These are phyloP conservation scores for Puccinia hordei DNA, from an alignment of 1,284 basidiomycete genomes.

Conservation along the genomic window DNA sequence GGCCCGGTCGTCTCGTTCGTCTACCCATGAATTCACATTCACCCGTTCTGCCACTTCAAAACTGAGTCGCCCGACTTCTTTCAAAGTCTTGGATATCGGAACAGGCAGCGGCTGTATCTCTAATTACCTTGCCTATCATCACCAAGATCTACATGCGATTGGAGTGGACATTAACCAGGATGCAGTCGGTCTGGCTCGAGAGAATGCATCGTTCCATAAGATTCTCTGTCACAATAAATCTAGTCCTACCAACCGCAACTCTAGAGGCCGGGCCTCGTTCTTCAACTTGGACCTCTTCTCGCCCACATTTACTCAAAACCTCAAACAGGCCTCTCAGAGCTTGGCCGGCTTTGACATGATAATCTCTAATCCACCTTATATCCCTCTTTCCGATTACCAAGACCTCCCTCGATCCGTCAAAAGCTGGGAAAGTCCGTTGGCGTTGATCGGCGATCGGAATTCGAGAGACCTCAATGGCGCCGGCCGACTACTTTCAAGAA, in stretches of 20 bases:
- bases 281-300: conserved; percentile 45
- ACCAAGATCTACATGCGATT: conserved; percentile 64
- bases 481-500: not conserved
- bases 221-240: conserved; percentile 55
- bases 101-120: conserved; percentile 88
- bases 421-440: conserved; percentile 74
- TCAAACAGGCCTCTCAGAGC: conserved; percentile 14
- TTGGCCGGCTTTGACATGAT: conserved; percentile 68
- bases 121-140: conserved; percentile 66
- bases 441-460: conserved; percentile 68
- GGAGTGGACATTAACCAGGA: conserved; percentile 73
- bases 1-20: not conserved
- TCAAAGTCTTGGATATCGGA: conserved; percentile 75
- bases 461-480: not conserved
- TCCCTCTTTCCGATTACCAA: conserved; percentile 70
- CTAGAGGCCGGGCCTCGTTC: conserved; percentile 56
- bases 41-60: conserved; percentile 14
- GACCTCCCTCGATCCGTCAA: conserved; percentile 70
- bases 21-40: conserved; percentile 52
- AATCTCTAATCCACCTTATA: conserved; percentile 92
- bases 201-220: conserved; percentile 67
- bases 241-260: not conserved
- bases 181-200: conserved; percentile 71
- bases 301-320: conserved; percentile 22
- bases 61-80: not conserved